Percentiles rank a stretch among this genome's conserved stretches.
phyloP scores from a whole-genome alignment of 2,329 filamentous ascomycete genomes.

The Penicillium sp. region DNA sequence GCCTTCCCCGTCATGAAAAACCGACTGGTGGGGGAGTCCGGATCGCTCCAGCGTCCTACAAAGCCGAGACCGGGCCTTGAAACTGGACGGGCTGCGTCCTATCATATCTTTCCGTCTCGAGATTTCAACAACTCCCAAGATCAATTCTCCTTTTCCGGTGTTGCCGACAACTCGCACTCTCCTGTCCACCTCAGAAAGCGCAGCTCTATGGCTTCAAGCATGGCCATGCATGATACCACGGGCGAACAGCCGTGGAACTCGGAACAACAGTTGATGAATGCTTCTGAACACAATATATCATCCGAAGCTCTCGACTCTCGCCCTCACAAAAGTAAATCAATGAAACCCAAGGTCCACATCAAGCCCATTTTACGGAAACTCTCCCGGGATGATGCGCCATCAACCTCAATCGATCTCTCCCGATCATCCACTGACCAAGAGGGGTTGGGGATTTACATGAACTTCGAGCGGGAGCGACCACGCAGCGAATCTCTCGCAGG shows the following conservation, averaged over 20 bases:
- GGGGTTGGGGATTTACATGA: constrained; percentile 53
- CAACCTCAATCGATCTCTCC: constrained; percentile 53
- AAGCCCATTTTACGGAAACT: constrained; percentile 57
- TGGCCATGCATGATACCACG: constrained; percentile 6
- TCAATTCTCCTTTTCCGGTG: constrained; percentile 14
- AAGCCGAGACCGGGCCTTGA: constrained; percentile 7
- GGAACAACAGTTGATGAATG: constrained; percentile 8
- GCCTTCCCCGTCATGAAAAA: constrained; percentile 11
- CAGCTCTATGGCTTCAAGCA: constrained; percentile 12
- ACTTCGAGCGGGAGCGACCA: constrained; percentile 27
- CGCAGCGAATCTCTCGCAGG: constrained; percentile 40
- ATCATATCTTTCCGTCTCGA: constrained; percentile 6
- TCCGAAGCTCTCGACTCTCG: constrained; percentile 16
- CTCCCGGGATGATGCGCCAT: constrained; percentile 47
- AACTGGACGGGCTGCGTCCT: constrained; percentile 5
- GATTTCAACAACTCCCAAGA: constrained; percentile 10
- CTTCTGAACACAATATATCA: constrained; percentile 8
- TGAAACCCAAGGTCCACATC: constrained; percentile 43
- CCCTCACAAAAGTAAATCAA: constrained; percentile 18
- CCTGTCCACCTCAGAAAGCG: constrained; percentile 5
- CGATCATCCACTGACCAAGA: constrained; percentile 56
- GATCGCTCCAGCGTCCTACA: constrained; percentile 9
- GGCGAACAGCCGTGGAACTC: constrained; percentile 12
- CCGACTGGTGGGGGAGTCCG: constrained; percentile 14
- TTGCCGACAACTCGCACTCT: constrained; percentile 9